Evolutionary conservation across 2,329 filamentous ascomycete species (phyloP), one percentile per base, ranked within the genome.

Genomic region (Furcasterigmium furcatum): DNA sequence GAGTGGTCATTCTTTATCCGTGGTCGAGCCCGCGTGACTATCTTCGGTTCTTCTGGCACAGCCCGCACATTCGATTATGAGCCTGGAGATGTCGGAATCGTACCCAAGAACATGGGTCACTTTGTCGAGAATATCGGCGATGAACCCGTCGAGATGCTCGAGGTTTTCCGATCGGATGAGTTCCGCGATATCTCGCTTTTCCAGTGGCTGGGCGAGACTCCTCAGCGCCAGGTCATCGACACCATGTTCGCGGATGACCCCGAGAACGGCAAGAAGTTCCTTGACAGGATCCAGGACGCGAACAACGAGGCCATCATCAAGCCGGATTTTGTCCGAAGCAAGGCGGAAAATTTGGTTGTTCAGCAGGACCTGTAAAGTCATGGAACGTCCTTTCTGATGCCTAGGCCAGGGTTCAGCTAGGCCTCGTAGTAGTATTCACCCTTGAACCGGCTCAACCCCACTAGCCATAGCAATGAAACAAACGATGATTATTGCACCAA

Each of bases 1-100:
- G 87, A 91, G 62, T 91, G 87, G 87, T 87, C 82, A 5, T 91
- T 87, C 65, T 90, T 91, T 70, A 79, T 91, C 60, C 67, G 69
- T 21, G 88, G 88, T 0, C 79, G 80, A 34, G 88, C 85, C 0
- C 78, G 87, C 22, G 79, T 90, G 13, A 91, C 87, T 12, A 78
- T 91, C 52, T 91, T 91, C 58, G 84, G 79, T 1, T 76, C 85
- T 2, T 79, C 86, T 53, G 80, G 82, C 21, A 80, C 71, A 19
- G 85, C 87, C 0, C 74, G 85, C 19, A 91, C 87, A 0, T 91
- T 91, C 58, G 82, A 91, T 66, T 91, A 88, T 62, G 68, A 77
- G 6, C 77, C 85, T 1, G 88, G 87, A 2, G 88, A 91, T 55
- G 85, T 90, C 0, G 87, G 84, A 13, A 87, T 91, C 51, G 85